Evolutionary conservation across 108 stramenopile genomes (phyloP).

Genomic region (Aurantiochytrium sp.): DNA sequence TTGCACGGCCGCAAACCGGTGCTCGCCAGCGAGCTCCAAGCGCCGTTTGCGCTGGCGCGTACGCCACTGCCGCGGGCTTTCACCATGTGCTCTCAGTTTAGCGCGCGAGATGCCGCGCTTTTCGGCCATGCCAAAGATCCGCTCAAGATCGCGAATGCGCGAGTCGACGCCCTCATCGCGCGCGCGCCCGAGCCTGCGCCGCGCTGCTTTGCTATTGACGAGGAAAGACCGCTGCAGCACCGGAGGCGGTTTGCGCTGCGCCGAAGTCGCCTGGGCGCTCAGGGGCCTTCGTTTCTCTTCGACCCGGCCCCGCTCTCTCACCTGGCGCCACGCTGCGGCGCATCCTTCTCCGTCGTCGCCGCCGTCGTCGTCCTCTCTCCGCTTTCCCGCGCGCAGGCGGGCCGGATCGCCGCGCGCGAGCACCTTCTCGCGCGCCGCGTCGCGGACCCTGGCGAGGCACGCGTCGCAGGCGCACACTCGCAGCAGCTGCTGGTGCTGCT

Average conservation of each 20-base stretch:
- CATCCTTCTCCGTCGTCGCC: neutral
- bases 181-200: neutral
- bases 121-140: neutral
- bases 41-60: neutral
- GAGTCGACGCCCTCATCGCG: neutral
- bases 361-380: neutral
- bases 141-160: neutral
- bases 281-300: neutral
- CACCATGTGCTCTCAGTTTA: neutral
- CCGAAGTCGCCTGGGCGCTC: neutral
- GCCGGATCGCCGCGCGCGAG: neutral
- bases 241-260: neutral
- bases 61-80: neutral
- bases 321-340: too few species aligned
- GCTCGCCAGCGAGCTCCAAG: neutral
- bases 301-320: too few species aligned
- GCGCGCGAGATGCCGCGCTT: neutral
- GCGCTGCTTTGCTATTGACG: neutral
- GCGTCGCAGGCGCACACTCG: neutral
- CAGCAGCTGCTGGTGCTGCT: neutral
- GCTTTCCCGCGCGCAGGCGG: neutral
- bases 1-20: neutral
- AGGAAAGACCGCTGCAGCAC: neutral
- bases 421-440: neutral
- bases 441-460: neutral